Evolutionary conservation across 2,329 filamentous ascomycete species (phyloP).

Genomic region (Paecilomyces sp.): DNA sequence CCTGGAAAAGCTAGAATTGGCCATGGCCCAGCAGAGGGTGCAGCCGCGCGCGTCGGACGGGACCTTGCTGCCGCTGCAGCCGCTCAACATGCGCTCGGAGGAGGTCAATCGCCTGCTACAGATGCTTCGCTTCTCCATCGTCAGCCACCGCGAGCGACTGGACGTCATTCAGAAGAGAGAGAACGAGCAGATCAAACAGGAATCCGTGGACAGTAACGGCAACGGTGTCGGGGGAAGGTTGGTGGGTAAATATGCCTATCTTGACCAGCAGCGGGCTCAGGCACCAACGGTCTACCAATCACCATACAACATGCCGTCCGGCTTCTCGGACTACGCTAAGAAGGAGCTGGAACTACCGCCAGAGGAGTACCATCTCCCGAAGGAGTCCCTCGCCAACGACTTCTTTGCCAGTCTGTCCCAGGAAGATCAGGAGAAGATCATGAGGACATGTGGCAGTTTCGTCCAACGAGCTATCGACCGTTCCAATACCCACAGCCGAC

Average conservation of each 20-base stretch:
- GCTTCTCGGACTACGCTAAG: slow-evolving; percentile 35
- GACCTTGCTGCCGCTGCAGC: slow-evolving; percentile 29
- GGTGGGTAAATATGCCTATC: slow-evolving; percentile 32
- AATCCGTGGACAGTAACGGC: slow-evolving; percentile 20
- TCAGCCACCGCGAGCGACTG: slow-evolving; percentile 31
- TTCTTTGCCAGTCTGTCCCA: slow-evolving; percentile 33
- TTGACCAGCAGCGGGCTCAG: slow-evolving; percentile 31
- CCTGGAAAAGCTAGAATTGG: slow-evolving; percentile 36
- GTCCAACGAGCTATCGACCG: slow-evolving; percentile 32
- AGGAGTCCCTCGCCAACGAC: slow-evolving; percentile 35
- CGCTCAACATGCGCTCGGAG: slow-evolving; percentile 37
- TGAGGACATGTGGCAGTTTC: slow-evolving; percentile 36
- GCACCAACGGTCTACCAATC: slow-evolving; percentile 34
- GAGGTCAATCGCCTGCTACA: slow-evolving; percentile 35
- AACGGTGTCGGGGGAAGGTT: slow-evolving; percentile 23
- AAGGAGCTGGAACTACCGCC: slow-evolving; percentile 29
- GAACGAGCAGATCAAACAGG: slow-evolving; percentile 24
- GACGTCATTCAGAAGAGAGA: slow-evolving; percentile 33
- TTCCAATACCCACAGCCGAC: slow-evolving; percentile 28
- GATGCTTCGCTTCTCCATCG: slow-evolving; percentile 38
- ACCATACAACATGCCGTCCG: slow-evolving; percentile 37
- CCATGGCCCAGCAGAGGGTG: slow-evolving; percentile 37
- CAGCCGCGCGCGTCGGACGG: slow-evolving; percentile 32
- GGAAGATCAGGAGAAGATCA: slow-evolving; percentile 35
- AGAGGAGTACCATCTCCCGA: slow-evolving; percentile 23